Percentiles rank a stretch among this genome's conserved stretches.
These are phyloP conservation scores for Coemansia sp. DNA, from an alignment of 192 early-diverging fungal genomes.

Conservation along the genomic window DNA sequence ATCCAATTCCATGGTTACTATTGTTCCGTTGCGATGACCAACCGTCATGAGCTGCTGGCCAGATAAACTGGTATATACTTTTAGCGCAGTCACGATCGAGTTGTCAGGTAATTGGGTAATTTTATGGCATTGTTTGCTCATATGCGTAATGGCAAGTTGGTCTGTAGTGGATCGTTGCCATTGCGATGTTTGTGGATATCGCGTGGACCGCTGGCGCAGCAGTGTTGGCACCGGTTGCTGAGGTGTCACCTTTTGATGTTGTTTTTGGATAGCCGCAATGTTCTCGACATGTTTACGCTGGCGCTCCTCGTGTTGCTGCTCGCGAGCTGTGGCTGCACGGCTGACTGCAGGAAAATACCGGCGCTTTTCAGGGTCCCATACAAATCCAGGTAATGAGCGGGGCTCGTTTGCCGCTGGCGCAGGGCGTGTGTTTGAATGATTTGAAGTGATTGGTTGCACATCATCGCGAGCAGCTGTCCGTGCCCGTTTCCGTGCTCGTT, in stretches of 20 bases:
- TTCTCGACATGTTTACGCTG: constrained; percentile 10
- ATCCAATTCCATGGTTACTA: background rate
- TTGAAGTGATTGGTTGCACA: background rate
- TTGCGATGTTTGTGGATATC: background rate
- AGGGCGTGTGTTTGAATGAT: background rate
- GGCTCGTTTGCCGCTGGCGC: background rate
- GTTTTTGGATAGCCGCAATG: constrained; percentile 9
- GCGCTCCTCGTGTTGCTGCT: constrained; percentile 24
- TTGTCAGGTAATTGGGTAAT: background rate
- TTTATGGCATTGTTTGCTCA: constrained; percentile 7
- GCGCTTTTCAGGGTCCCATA: constrained; percentile 39
- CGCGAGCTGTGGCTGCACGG: constrained; percentile 23
- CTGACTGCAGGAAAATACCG: constrained; percentile 41
- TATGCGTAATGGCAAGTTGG: constrained; percentile 7
- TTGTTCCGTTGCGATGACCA: background rate
- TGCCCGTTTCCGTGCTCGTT: constrained; percentile 16
- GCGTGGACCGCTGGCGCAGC: constrained; percentile 21
- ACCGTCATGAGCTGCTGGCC: constrained; percentile 7
- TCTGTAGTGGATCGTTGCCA: background rate
- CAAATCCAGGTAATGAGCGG: constrained; percentile 39
- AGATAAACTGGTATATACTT: background rate
- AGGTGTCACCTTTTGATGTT: background rate
- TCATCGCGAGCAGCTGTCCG: background rate
- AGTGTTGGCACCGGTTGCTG: constrained; percentile 11
- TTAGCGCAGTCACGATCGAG: constrained; percentile 16